Evolutionary conservation across 345 rosid species (phyloP), one percentile per base, ranked within the genome.

Genomic region (Noccaea bulbosa): DNA sequence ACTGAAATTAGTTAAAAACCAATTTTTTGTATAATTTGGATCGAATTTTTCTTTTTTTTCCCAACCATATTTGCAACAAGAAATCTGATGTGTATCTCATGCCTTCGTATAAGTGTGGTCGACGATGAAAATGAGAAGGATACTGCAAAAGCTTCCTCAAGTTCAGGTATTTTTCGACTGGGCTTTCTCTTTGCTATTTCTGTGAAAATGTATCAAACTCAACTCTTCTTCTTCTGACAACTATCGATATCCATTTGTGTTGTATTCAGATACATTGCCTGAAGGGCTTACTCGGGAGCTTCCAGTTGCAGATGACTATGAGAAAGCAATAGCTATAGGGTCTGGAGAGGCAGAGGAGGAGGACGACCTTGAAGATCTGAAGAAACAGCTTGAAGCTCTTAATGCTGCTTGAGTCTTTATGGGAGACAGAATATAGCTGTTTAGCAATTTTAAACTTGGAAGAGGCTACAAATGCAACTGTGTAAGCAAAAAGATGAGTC

Each of bases 221-320:
- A 44, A 12, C 22, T 20, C 47, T 56, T 33, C 11, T 33, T 57
- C 20, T 35, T 15, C 68, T 39, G 62, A 27, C 17, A 7, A 1
- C 35, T 46, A 15, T 41, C 50, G 10, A 52, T 68, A 3, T 52
- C 5, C 3, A 46, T 6, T 45, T 53, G 70, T 62, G 64, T 12
- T 45, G 20, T 15, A 43, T 84, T 4, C 4, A 89, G 99, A 75
- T 76, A 66, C 83, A 52, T 88, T 89, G 65, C 99, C 99, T 0
- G 93, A 87, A 77, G 99, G 99, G 76, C 91, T 94, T 46, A 78
- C 86, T 6, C 89, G 61, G 5, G 97, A 94, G 85, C 95, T 91
- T 45, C 97, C 99, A 52, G 82, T 51, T 12, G 93, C 99, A 0
- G 97, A 88, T 62, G 83, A 79, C 66, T 84, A 70, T 67, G 79